phyloP scores from a whole-genome alignment of 192 early-diverging fungal genomes.

The Dissophora globulifera region DNA sequence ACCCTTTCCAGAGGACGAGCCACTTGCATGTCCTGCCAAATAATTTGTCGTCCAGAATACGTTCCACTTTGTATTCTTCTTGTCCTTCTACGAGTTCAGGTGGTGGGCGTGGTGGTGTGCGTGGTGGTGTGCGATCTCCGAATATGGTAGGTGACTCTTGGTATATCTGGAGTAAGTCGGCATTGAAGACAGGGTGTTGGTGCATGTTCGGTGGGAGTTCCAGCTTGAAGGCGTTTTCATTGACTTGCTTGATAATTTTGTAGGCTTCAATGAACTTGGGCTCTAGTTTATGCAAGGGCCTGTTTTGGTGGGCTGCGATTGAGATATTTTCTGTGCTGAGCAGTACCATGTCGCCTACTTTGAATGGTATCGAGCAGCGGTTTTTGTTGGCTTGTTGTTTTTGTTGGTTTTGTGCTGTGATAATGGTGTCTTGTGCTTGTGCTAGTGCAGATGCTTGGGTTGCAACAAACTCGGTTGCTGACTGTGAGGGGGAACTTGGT shows the following conservation, averaged over 20 bases:
- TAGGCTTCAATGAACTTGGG: constrained; percentile 5
- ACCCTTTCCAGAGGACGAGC: no score
- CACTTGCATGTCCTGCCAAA: no score
- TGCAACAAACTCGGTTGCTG: neutral
- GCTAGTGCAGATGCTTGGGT: constrained; percentile 2
- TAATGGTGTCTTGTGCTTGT: neutral
- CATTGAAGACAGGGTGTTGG: no score
- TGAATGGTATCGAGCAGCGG: neutral
- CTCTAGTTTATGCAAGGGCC: neutral
- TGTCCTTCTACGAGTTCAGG: no score
- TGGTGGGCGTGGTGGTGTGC: no score
- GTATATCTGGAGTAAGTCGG: no score
- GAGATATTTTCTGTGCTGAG: constrained; percentile 16
- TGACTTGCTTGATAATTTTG: constrained; percentile 4
- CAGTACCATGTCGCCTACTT: constrained; percentile 6
- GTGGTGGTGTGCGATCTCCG: no score
- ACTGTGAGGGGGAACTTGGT: neutral
- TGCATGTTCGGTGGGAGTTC: no score
- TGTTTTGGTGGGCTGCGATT: neutral
- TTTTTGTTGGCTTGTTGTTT: neutral
- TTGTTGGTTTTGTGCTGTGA: constrained; percentile 4
- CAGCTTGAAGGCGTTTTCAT: no score
- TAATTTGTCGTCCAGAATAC: no score
- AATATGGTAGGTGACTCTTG: no score
- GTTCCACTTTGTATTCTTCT: no score